Evolutionary conservation across 768 basidiomycete species (phyloP).

Genomic region (Phylloporus sp.): DNA sequence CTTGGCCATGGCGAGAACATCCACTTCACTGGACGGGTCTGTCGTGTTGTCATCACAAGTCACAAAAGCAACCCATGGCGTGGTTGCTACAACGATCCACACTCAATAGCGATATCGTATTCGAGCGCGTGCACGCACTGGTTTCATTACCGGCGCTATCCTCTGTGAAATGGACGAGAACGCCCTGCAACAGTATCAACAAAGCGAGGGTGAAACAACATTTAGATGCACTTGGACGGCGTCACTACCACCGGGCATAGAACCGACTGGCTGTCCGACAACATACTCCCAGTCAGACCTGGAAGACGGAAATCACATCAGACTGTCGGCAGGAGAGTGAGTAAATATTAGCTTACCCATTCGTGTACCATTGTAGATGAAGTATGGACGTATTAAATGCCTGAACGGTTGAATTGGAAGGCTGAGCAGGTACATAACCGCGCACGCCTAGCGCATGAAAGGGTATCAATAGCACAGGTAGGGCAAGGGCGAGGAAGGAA

Average conservation of each 20-base stretch:
- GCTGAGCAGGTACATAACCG: slow-evolving; percentile 68
- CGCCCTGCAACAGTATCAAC: slow-evolving; percentile 48
- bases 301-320: slow-evolving; percentile 11
- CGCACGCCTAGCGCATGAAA: slow-evolving; percentile 10
- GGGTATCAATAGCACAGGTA: slow-evolving; percentile 6
- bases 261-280: slow-evolving; percentile 56
- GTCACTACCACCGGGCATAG: slow-evolving; percentile 38
- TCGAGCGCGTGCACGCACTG: slow-evolving; percentile 44
- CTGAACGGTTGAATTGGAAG: slow-evolving; percentile 61
- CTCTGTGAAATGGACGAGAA: slow-evolving; percentile 81
- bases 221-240: slow-evolving; percentile 48
- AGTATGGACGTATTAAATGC: slow-evolving; percentile 47
- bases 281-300: slow-evolving; percentile 54
- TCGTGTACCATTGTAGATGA: slow-evolving; percentile 55
- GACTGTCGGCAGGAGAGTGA: background rate
- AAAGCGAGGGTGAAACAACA: background rate
- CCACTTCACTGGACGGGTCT: slow-evolving; percentile 50
- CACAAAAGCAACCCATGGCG: slow-evolving; percentile 91
- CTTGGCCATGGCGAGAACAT: slow-evolving; percentile 80
- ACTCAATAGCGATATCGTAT: slow-evolving; percentile 8
- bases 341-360: slow-evolving; percentile 39
- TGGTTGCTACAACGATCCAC: slow-evolving; percentile 44
- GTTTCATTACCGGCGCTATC: slow-evolving; percentile 42
- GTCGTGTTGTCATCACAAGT: slow-evolving; percentile 80
- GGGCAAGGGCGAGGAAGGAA: slow-evolving; percentile 1